Conservation (phyloP, 345 rosid species). For the thale cress (Arabidopsis thaliana) region DNA sequence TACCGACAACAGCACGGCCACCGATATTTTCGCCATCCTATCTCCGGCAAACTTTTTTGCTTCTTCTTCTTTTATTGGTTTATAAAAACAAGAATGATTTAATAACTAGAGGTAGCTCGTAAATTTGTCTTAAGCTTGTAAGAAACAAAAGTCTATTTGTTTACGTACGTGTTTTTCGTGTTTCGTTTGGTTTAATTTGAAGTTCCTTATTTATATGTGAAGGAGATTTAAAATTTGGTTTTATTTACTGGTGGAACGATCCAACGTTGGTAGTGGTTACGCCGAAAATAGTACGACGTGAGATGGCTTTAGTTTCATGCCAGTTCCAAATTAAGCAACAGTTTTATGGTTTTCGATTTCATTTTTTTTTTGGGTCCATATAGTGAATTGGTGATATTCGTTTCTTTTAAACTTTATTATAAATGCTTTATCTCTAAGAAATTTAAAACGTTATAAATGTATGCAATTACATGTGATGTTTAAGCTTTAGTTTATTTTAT, state of each 20-base stretch:
- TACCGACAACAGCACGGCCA: constrained; percentile 30
- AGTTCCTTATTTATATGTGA: constrained; percentile 23
- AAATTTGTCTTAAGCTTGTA: not conserved
- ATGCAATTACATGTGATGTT: not conserved
- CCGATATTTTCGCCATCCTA: constrained; percentile 28
- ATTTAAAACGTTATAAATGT: not conserved
- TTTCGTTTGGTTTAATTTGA: constrained; percentile 3
- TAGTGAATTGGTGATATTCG: not conserved
- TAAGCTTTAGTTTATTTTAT: not conserved
- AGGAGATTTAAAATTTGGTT: not conserved
- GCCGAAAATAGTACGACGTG: constrained; percentile 23
- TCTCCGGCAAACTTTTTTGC: constrained; percentile 14
- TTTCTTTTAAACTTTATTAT: not conserved
- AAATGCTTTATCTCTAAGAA: too few species aligned
- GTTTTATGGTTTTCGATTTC: constrained; percentile 6
- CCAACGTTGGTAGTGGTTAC: constrained; percentile 30
- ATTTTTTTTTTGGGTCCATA: not conserved
- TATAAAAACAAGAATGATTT: not conserved
- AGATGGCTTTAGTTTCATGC: constrained; percentile 34
- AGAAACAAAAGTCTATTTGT: not conserved
- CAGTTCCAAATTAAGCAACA: constrained; percentile 27
- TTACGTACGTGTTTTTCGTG: not conserved
- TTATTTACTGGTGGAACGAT: constrained; percentile 28
- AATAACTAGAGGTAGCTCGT: not conserved
- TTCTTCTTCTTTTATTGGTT: not conserved